These are phyloP conservation scores for Paramecium sonneborni DNA, from an alignment of 73 alveolate genomes.

Conservation along the genomic window DNA sequence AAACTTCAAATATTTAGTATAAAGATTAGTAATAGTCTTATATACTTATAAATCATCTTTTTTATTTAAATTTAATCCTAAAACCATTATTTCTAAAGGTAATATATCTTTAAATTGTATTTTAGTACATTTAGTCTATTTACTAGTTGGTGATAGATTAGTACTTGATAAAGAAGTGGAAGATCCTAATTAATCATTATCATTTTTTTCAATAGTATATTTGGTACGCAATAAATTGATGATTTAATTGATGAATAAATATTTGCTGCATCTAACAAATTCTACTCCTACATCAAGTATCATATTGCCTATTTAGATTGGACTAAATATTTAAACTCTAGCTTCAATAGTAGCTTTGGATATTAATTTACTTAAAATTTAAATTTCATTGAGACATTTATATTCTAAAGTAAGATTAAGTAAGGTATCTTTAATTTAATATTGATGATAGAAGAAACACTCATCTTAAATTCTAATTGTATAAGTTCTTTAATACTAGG, in stretches of 20 bases:
- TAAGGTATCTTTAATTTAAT: background rate
- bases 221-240: background rate
- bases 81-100: background rate
- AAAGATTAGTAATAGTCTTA: background rate
- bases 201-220: background rate
- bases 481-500: background rate
- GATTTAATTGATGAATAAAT: background rate
- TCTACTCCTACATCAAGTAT: background rate
- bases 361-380: background rate
- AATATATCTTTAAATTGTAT: background rate
- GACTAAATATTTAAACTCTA: background rate
- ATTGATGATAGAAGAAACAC: background rate
- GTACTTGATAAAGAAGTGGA: background rate
- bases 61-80: background rate
- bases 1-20: background rate
- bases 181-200: background rate
- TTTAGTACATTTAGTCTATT: background rate
- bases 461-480: background rate
- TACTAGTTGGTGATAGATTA: background rate
- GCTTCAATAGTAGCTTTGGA: background rate
- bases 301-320: background rate
- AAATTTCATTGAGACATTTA: background rate
- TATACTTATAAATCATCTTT: background rate
- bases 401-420: background rate
- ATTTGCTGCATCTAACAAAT: background rate